Evolutionary conservation across 305 asterid genomes (phyloP), one percentile per base, ranked within the genome.

Genomic region (Plantago lanceolata): DNA sequence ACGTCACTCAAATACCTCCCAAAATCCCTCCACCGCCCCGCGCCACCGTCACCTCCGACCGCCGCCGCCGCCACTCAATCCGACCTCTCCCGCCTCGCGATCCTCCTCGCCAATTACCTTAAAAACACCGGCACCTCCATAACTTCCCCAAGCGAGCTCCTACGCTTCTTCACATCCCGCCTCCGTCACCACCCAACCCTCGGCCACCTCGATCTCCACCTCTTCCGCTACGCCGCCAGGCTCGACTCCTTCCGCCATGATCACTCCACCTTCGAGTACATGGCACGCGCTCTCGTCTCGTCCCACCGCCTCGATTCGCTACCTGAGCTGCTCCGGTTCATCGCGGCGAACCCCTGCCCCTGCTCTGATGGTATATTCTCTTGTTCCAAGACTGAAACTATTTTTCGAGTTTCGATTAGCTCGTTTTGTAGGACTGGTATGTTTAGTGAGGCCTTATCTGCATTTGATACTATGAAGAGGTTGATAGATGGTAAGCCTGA

Each of bases 191-290:
- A 90, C 79, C 96, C 95, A 6, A 63, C 71, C 24, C 88, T 85
- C 71, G 45, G 80, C 76, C 96, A 93, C 82, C 89, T 89, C 50
- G 99, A 89, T 70, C 82, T 82, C 82, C 90, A 89, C 69, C 85
- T 93, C 80, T 93, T 93, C 86, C 82, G 80, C 61, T 80, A 81
- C 71, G 85, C 87, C 62, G 85, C 97, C 71, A 74, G 95, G 6
- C 85, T 89, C 12, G 96, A 87, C 54, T 84, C 97, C 2, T 93
- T 84, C 80, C 93, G 97, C 66, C 99, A 93, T 55, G 92, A 93
- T 37, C 97, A 89, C 83, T 68, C 73, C 78, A 87, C 99, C 4
- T 84, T 85, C 71, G 94, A 84, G 73, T 93, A 83, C 83, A 84
- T 90, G 83, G 82, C 69, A 15, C 94, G 94, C 50, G 74, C 96